Evolutionary conservation across 2,329 filamentous ascomycete species (phyloP), one percentile per base, ranked within the genome.

Genomic region (Colletotrichum zoysiae): DNA sequence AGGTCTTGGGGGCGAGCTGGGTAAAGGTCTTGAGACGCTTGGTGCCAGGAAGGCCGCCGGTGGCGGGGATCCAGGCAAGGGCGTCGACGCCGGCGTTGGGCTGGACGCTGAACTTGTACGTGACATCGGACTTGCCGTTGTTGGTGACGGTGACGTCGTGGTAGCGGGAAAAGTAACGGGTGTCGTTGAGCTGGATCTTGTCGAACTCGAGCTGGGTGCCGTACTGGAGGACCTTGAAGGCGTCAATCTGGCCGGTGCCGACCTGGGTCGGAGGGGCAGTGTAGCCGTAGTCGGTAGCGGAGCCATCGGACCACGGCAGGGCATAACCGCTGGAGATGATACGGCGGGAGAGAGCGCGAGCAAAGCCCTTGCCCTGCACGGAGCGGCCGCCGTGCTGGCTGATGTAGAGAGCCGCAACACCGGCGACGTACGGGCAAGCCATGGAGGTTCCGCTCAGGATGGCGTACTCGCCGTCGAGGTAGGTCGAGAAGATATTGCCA

Each of bases 361-460:
- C 80, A 35, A 79, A 80, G 9, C 73, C 78, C 50, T 78, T 76
- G 12, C 78, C 79, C 20, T 78, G 78, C 12, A 70, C 77, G 42
- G 76, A 75, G 48, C 60, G 60, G 38, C 81, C 79, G 9, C 81
- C 81, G 53, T 78, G 73, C n/a, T 75, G 74, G 8, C 78, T 74
- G 64, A 82, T 78, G 53, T 80, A 82, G 30, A 82, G 76, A 42
- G 79, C 80, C 44, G 77, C 76, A 44, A 80, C 77, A 50, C 80
- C 84, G 9, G 84, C 83, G 5, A 81, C 77, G 60, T 83, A 80
- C 7, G 84, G 84, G 58, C 81, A 80, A 7, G 84, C 80, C 85
- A 87, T 86, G 3, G 83, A 85, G 1, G 85, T 87, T 46, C 85
- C 85, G 38, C 78, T 82, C 20, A 82, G 74, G 14, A 86, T 79